Conservation (phyloP, 1,284 basidiomycete species). For the Rhizopogon hawkerae region DNA sequence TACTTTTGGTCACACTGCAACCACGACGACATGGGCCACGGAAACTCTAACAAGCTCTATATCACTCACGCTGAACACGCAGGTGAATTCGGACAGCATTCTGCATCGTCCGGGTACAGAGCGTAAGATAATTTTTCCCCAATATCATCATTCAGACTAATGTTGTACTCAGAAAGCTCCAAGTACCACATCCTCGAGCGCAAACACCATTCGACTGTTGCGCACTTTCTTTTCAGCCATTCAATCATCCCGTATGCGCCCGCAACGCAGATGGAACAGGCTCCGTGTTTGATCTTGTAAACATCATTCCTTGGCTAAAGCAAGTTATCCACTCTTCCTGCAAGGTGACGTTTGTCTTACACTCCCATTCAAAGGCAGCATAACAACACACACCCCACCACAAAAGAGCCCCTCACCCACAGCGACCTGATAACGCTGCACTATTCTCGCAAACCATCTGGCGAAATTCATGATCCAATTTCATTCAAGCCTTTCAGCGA, state of each 20-base stretch:
- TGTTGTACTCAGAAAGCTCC: constrained; percentile 45
- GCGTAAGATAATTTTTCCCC: constrained; percentile 37
- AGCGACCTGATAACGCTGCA: constrained; percentile 82
- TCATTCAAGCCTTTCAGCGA: constrained; percentile 90
- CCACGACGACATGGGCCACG: constrained; percentile 62
- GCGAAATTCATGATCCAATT: constrained; percentile 84
- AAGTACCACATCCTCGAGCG: constrained; percentile 51
- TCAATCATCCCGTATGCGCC: constrained; percentile 83
- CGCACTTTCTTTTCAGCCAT: constrained; percentile 86
- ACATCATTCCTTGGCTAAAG: constrained; percentile 93
- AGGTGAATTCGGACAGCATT: constrained; percentile 69
- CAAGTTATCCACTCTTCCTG: constrained; percentile 31
- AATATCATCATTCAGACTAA: constrained; percentile 1
- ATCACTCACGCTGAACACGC: constrained; percentile 81
- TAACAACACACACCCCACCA: constrained; percentile 77
- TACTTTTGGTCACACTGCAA: background rate
- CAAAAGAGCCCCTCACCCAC: constrained; percentile 72
- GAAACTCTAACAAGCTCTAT: constrained; percentile 78
- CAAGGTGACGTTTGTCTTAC: constrained; percentile 15
- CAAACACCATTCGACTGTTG: constrained; percentile 87
- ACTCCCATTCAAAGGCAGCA: constrained; percentile 45
- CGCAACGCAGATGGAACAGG: constrained; percentile 73
- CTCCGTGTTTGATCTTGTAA: constrained; percentile 77
- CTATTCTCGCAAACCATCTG: constrained; percentile 74
- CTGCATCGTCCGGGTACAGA: constrained; percentile 61